phyloP scores from a whole-genome alignment of 352 stramenopile species.

The Phytophthora citricola region DNA sequence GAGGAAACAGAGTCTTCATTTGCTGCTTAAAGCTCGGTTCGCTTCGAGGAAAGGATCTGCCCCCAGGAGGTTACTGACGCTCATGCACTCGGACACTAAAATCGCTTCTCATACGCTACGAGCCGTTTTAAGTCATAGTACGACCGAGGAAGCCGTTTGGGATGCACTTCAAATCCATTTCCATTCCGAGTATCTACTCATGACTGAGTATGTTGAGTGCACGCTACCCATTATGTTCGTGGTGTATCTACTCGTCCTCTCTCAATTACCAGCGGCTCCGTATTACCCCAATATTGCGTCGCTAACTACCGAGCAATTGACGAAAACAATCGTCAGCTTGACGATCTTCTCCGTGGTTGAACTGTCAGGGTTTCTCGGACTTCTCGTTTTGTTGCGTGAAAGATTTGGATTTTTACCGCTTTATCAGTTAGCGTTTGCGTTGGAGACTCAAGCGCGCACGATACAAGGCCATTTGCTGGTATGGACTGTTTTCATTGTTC shows the following conservation, averaged over 20 bases:
- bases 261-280: constrained; percentile 27
- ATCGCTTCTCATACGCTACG: not conserved
- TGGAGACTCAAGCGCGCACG: constrained; percentile 23
- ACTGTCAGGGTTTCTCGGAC: constrained; percentile 16
- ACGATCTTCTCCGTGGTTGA: constrained; percentile 25
- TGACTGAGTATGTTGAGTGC: constrained; percentile 43
- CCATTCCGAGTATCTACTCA: constrained; percentile 33
- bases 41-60: constrained; percentile 1
- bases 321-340: constrained; percentile 14
- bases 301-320: constrained; percentile 13
- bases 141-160: constrained; percentile 5
- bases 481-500: constrained; percentile 29
- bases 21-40: too few relatives aligned
- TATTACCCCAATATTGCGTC: constrained; percentile 36
- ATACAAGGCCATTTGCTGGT: constrained; percentile 26
- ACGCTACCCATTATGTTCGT: constrained; percentile 34
- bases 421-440: constrained; percentile 29
- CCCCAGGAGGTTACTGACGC: constrained; percentile 5
- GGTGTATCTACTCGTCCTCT: constrained; percentile 28
- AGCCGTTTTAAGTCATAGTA: not conserved
- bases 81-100: not conserved
- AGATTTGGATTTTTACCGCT: constrained; percentile 35
- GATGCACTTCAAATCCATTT: constrained; percentile 36
- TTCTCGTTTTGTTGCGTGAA: constrained; percentile 17
- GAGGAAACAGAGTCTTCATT: too few relatives aligned